These are phyloP conservation scores for Fusarium sublunatum DNA, from an alignment of 2,329 filamentous ascomycete genomes.

Conservation along the genomic window DNA sequence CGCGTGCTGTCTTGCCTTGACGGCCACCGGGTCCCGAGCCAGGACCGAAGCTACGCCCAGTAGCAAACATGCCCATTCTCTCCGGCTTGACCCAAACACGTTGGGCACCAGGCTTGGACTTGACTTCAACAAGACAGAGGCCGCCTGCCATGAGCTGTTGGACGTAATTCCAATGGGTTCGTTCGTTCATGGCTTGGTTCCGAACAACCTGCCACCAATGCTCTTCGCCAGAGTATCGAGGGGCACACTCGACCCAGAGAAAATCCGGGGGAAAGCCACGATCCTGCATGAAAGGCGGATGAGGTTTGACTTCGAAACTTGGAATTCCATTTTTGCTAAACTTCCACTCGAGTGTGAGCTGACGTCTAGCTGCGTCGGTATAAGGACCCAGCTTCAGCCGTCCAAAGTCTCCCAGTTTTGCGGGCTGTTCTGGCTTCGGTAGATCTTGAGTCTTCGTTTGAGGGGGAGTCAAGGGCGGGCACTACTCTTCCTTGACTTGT, in stretches of 20 bases:
- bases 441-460: not conserved
- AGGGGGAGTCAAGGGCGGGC: constrained; percentile 21
- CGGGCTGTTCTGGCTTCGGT: not conserved
- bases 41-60: not conserved
- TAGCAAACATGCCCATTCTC: not conserved
- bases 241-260: constrained; percentile 28
- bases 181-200: constrained; percentile 10
- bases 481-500: constrained; percentile 39
- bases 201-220: constrained; percentile 31
- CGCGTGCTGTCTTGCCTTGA: not conserved
- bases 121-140: constrained; percentile 37
- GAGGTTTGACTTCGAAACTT: constrained; percentile 32
- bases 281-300: constrained; percentile 9
- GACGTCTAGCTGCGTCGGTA: constrained; percentile 8
- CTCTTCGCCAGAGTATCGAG: constrained; percentile 4
- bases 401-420: constrained; percentile 25
- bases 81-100: constrained; percentile 28
- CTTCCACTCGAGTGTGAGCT: constrained; percentile 28
- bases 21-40: constrained; percentile 8
- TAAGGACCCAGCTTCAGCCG: constrained; percentile 18
- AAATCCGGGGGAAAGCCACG: constrained; percentile 30
- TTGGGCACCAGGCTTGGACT: constrained; percentile 27
- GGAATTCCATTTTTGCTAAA: constrained; percentile 43
- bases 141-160: constrained; percentile 37
- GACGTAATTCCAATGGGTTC: constrained; percentile 29